Percentiles rank a stretch among this genome's conserved stretches.
phyloP scores from a whole-genome alignment of 1,284 basidiomycete genomes.

The Cryptococcus sp. region DNA sequence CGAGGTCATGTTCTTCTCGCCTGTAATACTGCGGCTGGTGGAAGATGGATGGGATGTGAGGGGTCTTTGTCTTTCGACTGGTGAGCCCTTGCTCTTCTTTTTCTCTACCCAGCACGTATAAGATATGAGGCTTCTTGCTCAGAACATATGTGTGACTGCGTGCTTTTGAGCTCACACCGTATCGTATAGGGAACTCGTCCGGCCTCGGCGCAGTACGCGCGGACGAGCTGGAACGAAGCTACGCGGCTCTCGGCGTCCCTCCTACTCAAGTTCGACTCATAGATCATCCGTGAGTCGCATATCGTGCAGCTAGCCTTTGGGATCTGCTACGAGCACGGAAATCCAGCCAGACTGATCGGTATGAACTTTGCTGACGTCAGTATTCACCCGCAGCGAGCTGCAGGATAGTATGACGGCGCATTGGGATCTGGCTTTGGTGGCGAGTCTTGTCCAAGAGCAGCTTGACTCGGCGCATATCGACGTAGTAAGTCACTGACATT shows the following conservation, averaged over 20 bases:
- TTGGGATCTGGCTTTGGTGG: constrained; percentile 11
- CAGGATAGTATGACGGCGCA: constrained; percentile 70
- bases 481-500: constrained; percentile 3
- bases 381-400: constrained; percentile 59
- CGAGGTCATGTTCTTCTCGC: constrained; percentile 76
- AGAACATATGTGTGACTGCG: too few relatives aligned
- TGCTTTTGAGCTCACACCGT: background rate
- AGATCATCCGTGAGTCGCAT: constrained; percentile 67
- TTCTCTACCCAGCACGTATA: background rate
- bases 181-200: constrained; percentile 66
- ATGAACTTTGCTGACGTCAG: background rate
- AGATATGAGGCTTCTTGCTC: too few relatives aligned
- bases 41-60: constrained; percentile 43
- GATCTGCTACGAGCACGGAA: too few relatives aligned
- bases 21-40: constrained; percentile 41
- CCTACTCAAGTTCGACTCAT: constrained; percentile 62
- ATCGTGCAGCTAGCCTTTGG: too few relatives aligned
- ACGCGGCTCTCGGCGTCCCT: constrained; percentile 70
- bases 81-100: constrained; percentile 31
- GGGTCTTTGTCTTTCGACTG: constrained; percentile 56
- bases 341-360: background rate
- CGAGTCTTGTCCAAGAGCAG: constrained; percentile 4
- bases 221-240: constrained; percentile 67
- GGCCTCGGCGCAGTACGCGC: constrained; percentile 69
- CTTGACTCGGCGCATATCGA: constrained; percentile 10